Base-by-base conservation (phyloP, 768 basidiomycete species). In the Kwoniella sp. region DNA sequence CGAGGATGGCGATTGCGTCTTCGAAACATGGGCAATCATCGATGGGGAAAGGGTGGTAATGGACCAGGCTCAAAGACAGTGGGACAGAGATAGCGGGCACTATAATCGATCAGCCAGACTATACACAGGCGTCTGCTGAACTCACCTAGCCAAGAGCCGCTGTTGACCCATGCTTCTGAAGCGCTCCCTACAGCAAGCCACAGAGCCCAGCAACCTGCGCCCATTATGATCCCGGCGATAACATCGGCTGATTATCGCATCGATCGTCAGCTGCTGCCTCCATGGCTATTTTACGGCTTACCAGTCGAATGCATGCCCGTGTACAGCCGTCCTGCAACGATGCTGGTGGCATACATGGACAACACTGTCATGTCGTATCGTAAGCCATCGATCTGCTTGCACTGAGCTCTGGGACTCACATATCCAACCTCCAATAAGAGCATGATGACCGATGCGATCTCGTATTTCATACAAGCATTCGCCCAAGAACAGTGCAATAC, bases 11-110 rank as follows among this genome's bases (percentile, higher is more conserved):
- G 44, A 96, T 92, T 3, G 92, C 89, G 66, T 98, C 93, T 69
- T 95, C 93, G 73, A 95, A 99, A 74, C 93, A 96, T 2, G 93
- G 93, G 61, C 93, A 96, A 64, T 93, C 89, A 51, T 98, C 92
- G 8, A 93, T 87, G 0, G 93, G 93, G 60, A 92, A 86, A 0
- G 92, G 90, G 66, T 92, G 89, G 56, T 87, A 83, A 66, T 90
- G 85, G n/a, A 92, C 84, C 17, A 86, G 75, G 4, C 87, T 76
- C 12, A 89, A 76, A 50, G 81, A 83, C n/a, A 86, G 25, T 49
- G 63, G 47, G 3, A 70, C 55, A 11, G 63, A 39, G 17, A 56
- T 44, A 11, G 63, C 33, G 22, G 65, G 67, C 32, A 71, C 67
- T 73, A 46, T 40, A 26, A 36, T 75, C 12, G 56, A n/a, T n/a